Conservation (phyloP, 2,329 filamentous ascomycete genomes). For the Sordariomycetes sp. region DNA sequence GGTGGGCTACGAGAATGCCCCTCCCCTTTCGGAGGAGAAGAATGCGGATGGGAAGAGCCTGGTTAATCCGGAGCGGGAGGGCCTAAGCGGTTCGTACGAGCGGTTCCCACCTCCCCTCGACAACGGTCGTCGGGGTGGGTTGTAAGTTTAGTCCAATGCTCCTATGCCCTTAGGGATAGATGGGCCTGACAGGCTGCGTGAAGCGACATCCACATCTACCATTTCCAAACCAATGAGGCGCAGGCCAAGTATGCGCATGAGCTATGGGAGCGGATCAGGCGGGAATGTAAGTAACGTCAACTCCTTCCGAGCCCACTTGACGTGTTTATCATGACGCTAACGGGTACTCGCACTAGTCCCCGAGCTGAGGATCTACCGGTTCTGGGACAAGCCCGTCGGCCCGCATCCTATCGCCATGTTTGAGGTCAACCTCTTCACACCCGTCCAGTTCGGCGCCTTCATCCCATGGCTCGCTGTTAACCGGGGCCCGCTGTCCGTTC, state of each 20-base stretch:
- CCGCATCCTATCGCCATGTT: conserved; percentile 83
- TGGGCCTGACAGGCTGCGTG: not conserved
- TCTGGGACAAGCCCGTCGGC: conserved; percentile 68
- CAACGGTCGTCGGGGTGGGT: conserved; percentile 55
- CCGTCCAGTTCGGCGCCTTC: conserved; percentile 80
- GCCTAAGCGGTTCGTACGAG: conserved; percentile 55
- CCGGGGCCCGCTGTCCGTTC: conserved; percentile 62
- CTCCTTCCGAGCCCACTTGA: not conserved
- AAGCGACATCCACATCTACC: conserved; percentile 77
- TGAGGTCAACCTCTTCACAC: conserved; percentile 79
- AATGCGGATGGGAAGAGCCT: conserved; percentile 66
- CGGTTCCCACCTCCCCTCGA: conserved; percentile 55
- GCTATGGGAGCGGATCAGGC: conserved; percentile 64
- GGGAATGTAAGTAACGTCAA: conserved; percentile 50
- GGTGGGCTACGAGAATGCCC: conserved; percentile 39
- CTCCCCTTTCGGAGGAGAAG: conserved; percentile 42
- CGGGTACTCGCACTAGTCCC: conserved; percentile 42
- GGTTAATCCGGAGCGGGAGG: conserved; percentile 48
- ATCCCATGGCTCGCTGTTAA: conserved; percentile 75
- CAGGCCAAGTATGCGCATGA: conserved; percentile 57
- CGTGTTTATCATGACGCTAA: not conserved
- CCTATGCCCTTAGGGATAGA: not conserved
- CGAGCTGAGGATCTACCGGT: conserved; percentile 66
- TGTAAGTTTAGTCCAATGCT: conserved; percentile 32
- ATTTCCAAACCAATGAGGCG: conserved; percentile 47